These are phyloP conservation scores for Medicago arabica DNA, from an alignment of 306 rosid species.

Conservation along the genomic window DNA sequence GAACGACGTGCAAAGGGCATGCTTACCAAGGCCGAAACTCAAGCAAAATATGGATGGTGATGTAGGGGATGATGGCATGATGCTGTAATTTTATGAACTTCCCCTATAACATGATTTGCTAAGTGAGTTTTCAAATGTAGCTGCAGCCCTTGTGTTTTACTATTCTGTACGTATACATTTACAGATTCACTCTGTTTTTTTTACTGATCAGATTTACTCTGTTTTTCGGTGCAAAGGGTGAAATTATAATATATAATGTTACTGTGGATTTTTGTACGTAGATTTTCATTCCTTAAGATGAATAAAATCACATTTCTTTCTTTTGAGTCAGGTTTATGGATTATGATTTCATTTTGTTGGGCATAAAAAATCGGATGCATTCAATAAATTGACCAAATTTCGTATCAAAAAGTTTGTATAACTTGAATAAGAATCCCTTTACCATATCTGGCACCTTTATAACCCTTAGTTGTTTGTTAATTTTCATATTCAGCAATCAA, in stretches of 20 bases:
- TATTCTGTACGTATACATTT: slow-evolving; percentile 23
- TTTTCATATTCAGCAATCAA: background rate
- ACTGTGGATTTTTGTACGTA: background rate
- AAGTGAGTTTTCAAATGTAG: slow-evolving; percentile 12
- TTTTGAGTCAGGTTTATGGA: slow-evolving; percentile 1
- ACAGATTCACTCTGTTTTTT: background rate
- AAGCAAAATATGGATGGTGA: slow-evolving; percentile 99
- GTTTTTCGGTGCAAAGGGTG: slow-evolving; percentile 21
- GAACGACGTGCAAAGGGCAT: slow-evolving; percentile 90
- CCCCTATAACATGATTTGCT: slow-evolving; percentile 1
- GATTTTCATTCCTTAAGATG: background rate
- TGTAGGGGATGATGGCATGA: slow-evolving; percentile 9
- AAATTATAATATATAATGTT: background rate
- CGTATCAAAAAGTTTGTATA: background rate
- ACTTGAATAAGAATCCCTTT: background rate
- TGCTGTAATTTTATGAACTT: slow-evolving; percentile 30
- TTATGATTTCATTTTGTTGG: background rate
- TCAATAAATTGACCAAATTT: slow-evolving; percentile 1
- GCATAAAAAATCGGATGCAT: background rate
- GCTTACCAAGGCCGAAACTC: slow-evolving; percentile 96
- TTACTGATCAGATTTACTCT: background rate
- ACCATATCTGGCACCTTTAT: background rate
- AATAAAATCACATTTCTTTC: background rate
- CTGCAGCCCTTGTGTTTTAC: slow-evolving; percentile 23
- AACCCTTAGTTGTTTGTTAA: background rate